A percentile compares a stretch with the other conserved stretches of the same genome.
Evolutionary conservation across 305 asterid species (phyloP).

Genomic region (Caryopteris hybrid): DNA sequence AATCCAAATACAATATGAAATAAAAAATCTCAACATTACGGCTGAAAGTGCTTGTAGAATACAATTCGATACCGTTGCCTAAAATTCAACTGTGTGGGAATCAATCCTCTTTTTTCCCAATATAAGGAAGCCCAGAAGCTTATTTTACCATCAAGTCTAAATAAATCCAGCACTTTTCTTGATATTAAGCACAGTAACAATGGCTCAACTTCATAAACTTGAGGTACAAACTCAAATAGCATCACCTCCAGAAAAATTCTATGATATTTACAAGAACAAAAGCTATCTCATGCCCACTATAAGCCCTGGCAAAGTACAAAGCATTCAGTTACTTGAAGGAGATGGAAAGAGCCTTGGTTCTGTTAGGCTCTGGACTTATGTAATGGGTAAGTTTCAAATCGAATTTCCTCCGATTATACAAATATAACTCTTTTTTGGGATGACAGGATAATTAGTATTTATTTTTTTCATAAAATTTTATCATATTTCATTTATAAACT

Average conservation of each 20-base stretch:
- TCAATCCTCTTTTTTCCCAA: too few relatives aligned
- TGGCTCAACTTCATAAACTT: slow-evolving; percentile 53
- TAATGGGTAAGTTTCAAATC: slow-evolving; percentile 33
- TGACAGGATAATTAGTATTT: too few relatives aligned
- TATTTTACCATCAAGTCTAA: background rate
- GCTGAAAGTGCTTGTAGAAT: slow-evolving; percentile 8
- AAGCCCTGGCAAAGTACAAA: slow-evolving; percentile 32
- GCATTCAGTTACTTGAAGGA: slow-evolving; percentile 41
- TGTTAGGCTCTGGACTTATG: slow-evolving; percentile 50
- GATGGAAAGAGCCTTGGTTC: slow-evolving; percentile 53
- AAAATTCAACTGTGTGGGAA: too few relatives aligned
- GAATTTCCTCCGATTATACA: background rate
- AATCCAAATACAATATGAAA: too few relatives aligned
- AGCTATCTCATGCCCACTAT: slow-evolving; percentile 38
- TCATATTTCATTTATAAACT: too few relatives aligned
- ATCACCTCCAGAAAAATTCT: slow-evolving; percentile 38
- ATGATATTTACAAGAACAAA: slow-evolving; percentile 44
- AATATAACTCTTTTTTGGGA: too few relatives aligned
- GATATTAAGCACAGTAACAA: background rate
- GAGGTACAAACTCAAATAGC: slow-evolving; percentile 28
- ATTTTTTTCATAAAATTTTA: too few relatives aligned
- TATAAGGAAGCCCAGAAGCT: slow-evolving; percentile 20
- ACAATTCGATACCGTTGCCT: background rate
- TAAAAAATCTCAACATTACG: background rate
- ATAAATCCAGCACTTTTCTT: background rate